A percentile compares a stretch with the other conserved stretches of the same genome.
These are phyloP conservation scores for Wickerhamomyces tratensis DNA, from an alignment of 805 yeast species.

Conservation along the genomic window DNA sequence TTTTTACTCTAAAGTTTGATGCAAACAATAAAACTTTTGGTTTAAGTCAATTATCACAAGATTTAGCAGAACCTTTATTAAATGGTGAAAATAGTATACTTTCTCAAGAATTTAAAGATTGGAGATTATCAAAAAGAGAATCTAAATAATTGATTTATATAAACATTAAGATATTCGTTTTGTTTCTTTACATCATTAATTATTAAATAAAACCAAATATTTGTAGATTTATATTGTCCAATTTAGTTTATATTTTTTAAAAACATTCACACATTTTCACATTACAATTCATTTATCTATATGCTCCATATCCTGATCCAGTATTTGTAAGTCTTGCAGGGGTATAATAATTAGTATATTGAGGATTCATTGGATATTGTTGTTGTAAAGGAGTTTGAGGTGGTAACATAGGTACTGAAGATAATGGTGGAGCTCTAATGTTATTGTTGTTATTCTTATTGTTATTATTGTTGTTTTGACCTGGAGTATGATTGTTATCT, in stretches of 20 bases:
- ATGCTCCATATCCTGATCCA: no score
- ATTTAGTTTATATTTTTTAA: no score
- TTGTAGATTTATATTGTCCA: no score
- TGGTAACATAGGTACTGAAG: constrained; percentile 9
- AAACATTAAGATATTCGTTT: no score
- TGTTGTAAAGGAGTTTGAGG: constrained; percentile 11
- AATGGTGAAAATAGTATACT: constrained; percentile 33
- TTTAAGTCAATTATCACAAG: constrained; percentile 35
- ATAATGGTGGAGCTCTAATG: not conserved
- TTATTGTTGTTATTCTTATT: constrained; percentile 3
- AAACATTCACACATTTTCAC: no score
- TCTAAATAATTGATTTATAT: not conserved
- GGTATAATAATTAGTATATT: constrained; percentile 13
- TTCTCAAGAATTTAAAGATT: constrained; percentile 39
- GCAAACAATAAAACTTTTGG: constrained; percentile 43
- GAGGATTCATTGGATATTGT: constrained; percentile 12
- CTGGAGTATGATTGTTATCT: not conserved
- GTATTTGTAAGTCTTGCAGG: constrained; percentile 2
- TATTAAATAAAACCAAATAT: no score
- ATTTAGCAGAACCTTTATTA: constrained; percentile 25
- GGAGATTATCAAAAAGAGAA: constrained; percentile 29
- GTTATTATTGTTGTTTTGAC: constrained; percentile 1
- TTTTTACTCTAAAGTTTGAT: constrained; percentile 48
- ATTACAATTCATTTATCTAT: no score
- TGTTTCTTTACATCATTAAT: no score